Base-by-base conservation (phyloP, 495 filamentous ascomycete genomes). In the Aspergillus affinis region DNA sequence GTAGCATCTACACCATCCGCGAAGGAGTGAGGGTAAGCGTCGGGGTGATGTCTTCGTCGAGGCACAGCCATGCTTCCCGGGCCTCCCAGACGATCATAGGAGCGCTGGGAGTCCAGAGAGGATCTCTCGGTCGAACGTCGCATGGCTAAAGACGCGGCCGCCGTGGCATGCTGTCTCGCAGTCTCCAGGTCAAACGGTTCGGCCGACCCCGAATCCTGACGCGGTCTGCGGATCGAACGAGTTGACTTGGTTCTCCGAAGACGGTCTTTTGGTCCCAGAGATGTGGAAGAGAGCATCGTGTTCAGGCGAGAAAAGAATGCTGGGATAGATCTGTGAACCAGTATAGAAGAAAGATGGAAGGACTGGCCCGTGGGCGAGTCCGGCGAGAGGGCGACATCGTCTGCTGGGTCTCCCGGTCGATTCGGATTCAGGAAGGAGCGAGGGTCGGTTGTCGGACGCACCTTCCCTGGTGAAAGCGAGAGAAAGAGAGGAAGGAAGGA, bases 121-220 rank as follows among this genome's bases (percentile, higher is more conserved):
- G 64, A 66, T 50, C 80, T 74, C 59, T 78, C 79, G 47, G 72
- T 81, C 36, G 85, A 85, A 59, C 83, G 80, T 15, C 75, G 69
- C 74, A 85, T 91, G 46, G 90, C 89, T 61, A 80, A 72, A 23
- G 77, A 78, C n/a, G 90, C 89, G 51, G 90, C 90, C 45, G 82
- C 81, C 10, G 86, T 80, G 29, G 90, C 89, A 67, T 90, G 82
- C 32, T 78, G 73, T 51, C 83, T 79, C 12, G 83, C 82, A n/a
- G 79, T 64, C 19, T 81, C 77, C 8, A 85, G 78, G 49, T 85
- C 78, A 48, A 85, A 76, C 36, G 78, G 65, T 36, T 84, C 78
- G 17, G 71, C 50, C 15, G 70, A 66, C 57, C 59, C 48, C 26
- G 60, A 54, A 36, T 36, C 20, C 20, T 63, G 61, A 21, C 67